phyloP scores from a whole-genome alignment of 495 filamentous ascomycete species.

The Penicillium verhagenii region DNA sequence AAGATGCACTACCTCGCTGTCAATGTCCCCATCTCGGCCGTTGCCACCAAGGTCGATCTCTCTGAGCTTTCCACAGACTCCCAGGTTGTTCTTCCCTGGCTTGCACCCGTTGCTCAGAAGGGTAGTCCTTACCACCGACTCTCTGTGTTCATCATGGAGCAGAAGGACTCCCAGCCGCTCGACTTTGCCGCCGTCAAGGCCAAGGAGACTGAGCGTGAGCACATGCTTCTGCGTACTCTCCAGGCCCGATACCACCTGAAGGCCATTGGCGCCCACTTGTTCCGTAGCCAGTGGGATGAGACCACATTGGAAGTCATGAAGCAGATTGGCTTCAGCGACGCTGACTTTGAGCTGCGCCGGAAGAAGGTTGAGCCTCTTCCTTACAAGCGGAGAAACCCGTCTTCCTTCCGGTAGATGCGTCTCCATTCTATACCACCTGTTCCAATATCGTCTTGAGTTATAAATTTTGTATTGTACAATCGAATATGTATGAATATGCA shows the following conservation, averaged over 20 bases:
- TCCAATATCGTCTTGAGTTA: constrained; percentile 19
- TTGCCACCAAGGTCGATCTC: constrained; percentile 51
- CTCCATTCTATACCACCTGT: constrained; percentile 20
- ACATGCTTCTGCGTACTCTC: constrained; percentile 70
- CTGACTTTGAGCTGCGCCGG: constrained; percentile 80
- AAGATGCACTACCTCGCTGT: constrained; percentile 82
- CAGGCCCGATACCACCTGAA: constrained; percentile 63
- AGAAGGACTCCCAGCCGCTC: constrained; percentile 59
- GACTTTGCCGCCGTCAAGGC: constrained; percentile 60
- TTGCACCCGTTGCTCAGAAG: constrained; percentile 83
- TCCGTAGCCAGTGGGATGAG: constrained; percentile 88
- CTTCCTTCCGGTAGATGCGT: constrained; percentile 38
- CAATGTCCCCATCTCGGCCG: constrained; percentile 61
- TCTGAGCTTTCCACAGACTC: constrained; percentile 50
- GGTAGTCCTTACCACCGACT: constrained; percentile 90
- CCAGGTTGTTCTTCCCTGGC: constrained; percentile 74
- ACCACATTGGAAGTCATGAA: constrained; percentile 82
- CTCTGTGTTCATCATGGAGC: constrained; percentile 77
- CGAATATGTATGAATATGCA: constrained; percentile 51
- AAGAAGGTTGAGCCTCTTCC: constrained; percentile 61
- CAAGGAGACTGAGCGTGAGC: constrained; percentile 53
- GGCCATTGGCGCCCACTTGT: constrained; percentile 80
- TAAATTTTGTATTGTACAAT: constrained; percentile 47
- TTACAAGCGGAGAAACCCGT: constrained; percentile 54
- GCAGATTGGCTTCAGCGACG: constrained; percentile 67